phyloP scores from a whole-genome alignment of 352 stramenopile genomes.

The Globisporangium nodosum region DNA sequence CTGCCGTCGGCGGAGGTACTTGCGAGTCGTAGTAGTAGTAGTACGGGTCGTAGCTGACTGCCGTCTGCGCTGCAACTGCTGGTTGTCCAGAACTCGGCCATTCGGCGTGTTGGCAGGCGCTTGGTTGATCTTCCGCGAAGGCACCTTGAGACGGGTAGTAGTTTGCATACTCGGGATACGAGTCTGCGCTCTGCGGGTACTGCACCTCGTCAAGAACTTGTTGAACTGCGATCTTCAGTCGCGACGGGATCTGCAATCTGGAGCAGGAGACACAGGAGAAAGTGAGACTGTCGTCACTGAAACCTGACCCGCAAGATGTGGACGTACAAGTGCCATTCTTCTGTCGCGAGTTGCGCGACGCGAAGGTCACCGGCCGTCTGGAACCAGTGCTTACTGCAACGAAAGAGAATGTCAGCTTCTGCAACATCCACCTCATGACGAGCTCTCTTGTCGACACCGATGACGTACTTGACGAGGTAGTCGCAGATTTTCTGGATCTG shows the following conservation, averaged over 20 bases:
- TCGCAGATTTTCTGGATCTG: constrained; percentile 53
- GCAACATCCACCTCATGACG: neutral
- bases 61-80: too few species aligned
- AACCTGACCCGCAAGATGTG: neutral
- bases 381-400: constrained; percentile 56
- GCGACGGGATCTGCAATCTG: constrained; percentile 45
- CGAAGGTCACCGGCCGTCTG: constrained; percentile 54
- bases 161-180: constrained; percentile 11
- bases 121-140: neutral
- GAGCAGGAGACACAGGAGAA: neutral
- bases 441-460: neutral
- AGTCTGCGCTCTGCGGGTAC: constrained; percentile 2
- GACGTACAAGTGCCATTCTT: constrained; percentile 57
- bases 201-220: constrained; percentile 40
- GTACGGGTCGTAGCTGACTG: neutral
- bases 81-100: too few species aligned
- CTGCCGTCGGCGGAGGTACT: neutral
- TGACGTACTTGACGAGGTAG: constrained; percentile 52
- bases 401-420: neutral
- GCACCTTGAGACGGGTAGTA: constrained; percentile 4
- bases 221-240: constrained; percentile 63
- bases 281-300: neutral
- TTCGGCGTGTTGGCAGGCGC: neutral
- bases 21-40: constrained; percentile 5
- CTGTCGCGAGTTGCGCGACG: constrained; percentile 25